Conservation (phyloP, 2,329 filamentous ascomycete genomes). For the Fusarium poae region DNA sequence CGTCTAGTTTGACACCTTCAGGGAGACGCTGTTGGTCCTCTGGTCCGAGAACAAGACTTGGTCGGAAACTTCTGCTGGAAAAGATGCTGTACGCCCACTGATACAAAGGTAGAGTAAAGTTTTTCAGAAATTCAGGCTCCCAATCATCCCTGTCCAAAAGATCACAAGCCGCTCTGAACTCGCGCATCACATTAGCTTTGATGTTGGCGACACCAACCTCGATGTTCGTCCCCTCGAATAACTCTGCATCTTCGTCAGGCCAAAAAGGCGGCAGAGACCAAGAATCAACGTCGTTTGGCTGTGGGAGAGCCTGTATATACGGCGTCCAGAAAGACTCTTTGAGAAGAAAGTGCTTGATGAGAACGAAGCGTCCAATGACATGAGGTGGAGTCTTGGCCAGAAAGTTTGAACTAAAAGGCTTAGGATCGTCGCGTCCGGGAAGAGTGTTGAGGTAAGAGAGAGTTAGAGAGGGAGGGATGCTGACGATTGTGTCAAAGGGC, state of each 20-base stretch:
- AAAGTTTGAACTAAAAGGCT: slow-evolving; percentile 63
- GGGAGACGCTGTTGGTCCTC: slow-evolving; percentile 49
- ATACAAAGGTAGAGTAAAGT: slow-evolving; percentile 66
- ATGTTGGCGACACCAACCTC: slow-evolving; percentile 64
- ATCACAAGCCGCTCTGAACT: slow-evolving; percentile 60
- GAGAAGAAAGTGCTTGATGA: slow-evolving; percentile 75
- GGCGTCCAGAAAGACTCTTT: slow-evolving; percentile 75
- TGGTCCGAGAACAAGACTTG: slow-evolving; percentile 66
- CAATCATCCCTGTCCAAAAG: slow-evolving; percentile 51
- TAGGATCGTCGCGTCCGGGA: slow-evolving; percentile 35
- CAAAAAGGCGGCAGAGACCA: slow-evolving; percentile 75
- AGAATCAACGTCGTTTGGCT: slow-evolving; percentile 63
- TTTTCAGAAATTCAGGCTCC: slow-evolving; percentile 47
- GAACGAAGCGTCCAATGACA: slow-evolving; percentile 74
- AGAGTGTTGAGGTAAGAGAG: slow-evolving; percentile 72
- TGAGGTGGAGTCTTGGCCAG: slow-evolving; percentile 66
- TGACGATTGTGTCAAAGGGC: slow-evolving; percentile 61
- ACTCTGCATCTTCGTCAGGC: slow-evolving; percentile 69
- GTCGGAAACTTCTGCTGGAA: slow-evolving; percentile 73
- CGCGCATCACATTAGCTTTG: slow-evolving; percentile 58
- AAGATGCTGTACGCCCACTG: slow-evolving; percentile 75
- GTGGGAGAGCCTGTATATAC: slow-evolving; percentile 75
- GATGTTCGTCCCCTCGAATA: slow-evolving; percentile 68
- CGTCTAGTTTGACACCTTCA: slow-evolving; percentile 59
- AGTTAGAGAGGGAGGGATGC: slow-evolving; percentile 64